Base-by-base conservation (phyloP, 257 asterid species). In the Ehretia macrophylla region DNA sequence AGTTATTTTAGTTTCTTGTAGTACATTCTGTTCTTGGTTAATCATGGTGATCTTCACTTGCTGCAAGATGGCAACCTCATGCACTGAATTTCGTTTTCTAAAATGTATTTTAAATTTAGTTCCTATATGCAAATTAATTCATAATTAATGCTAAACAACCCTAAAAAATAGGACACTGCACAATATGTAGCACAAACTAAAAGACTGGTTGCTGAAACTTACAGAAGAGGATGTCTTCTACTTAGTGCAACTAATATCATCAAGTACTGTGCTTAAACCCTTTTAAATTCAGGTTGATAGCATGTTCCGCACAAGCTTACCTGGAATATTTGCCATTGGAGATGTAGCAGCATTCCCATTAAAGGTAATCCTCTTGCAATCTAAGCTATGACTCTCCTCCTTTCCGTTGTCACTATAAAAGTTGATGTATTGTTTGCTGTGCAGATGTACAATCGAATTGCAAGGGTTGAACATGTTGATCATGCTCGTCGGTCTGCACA, bases 401-500 rank as follows among this genome's bases (percentile, higher is more conserved):
- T 39, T 3, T 57, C 4, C 60, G 62, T 42, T 49, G 19, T 51
- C 32, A 18, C 13, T 44, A 27, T 64, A 53, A 63, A 63, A 58
- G 63, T 72, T 63, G 23, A 78, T 3, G 17, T 63, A 3, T 27
- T 51, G 42, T 56, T 44, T 55, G 44, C 12, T 59, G 47, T 52
- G 68, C 83, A 91, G 98, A 88, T 91, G 50, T 91, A 91, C 73
- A 72, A 84, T 79, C 86, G 94, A 73, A 77, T 68, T 62, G 68
- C 96, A 75, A 77, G 98, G 59, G 98, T 91, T 56, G 98, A 88
- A 77, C 98, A 91, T 48, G 98, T 91, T 48, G 98, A 91, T 68
- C 98, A 91, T 80, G 98, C 96, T 70, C 94, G 98, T 62, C 80
- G 82, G 59, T 91, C 98, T 66, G 98, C 98, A 19, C 82, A 85